Base-by-base conservation (phyloP, 225 moss, liverwort and hornwort genomes). In the Anthoceros angustus region DNA sequence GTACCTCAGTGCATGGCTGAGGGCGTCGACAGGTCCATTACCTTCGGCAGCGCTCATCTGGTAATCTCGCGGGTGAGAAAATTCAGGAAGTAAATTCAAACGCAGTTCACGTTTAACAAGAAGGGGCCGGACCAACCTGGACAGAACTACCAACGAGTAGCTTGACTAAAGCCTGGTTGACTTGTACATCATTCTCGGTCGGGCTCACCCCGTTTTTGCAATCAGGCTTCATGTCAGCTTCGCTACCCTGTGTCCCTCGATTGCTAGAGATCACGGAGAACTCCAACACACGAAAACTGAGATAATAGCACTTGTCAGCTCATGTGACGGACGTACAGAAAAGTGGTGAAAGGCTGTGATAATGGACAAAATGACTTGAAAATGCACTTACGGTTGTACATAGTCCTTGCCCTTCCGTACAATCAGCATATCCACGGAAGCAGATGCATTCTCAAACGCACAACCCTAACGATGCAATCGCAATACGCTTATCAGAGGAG, bases 21-120 rank as follows among this genome's bases (percentile, higher is more conserved):
- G 55, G 55, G 55, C 55, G 55, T 55, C 55, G 12, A 55, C 55
- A 20, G 55, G 55, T 55, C 55, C 55, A 55, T 55, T 55, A 20
- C 55, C 55, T 55, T 55, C 55, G n/a, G 55, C 55, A 20, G 55
- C 55, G n/a, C 55, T 55, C 55, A 55, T 55, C 55, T 55, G 55
- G 6, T 55, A 8, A 55, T 32, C 32, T 32, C 55, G 23, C n/a
- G n/a, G 18, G 18, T 18, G 16, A 55, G 8, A 20, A 15, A 9
- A 23, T 12, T 55, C n/a, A 55, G 18, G n/a, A 7, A 15, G n/a
- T 20, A 32, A 32, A 1, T 4, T 32, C 32, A 32, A 32, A 32
- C 32, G 32, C 32, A 32, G 4, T 1, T 32, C 32, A 32, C 32
- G 32, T 32, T 32, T 32, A 32, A 32, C 32, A 32, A 32, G 32